These are phyloP conservation scores for Pseudopyricularia javanii DNA, from an alignment of 2,329 filamentous ascomycete species.

Conservation along the genomic window DNA sequence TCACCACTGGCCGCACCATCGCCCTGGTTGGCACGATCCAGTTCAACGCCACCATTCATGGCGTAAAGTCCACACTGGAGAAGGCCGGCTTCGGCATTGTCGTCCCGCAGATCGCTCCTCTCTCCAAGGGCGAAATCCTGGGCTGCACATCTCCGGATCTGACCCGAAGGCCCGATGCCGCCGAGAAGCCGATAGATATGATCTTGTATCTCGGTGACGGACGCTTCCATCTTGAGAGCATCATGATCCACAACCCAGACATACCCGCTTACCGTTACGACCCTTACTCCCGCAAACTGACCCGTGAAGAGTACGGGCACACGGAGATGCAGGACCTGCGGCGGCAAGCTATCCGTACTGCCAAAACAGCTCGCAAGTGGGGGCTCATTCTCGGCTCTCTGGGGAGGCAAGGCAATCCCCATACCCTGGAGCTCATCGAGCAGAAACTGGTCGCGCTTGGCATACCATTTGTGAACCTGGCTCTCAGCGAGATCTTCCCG, in stretches of 20 bases:
- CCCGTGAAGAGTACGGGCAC: constrained; percentile 84
- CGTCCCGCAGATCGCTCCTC: constrained; percentile 82
- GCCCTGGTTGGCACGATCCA: constrained; percentile 95
- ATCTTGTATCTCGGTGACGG: constrained; percentile 88
- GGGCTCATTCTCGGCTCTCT: constrained; percentile 88
- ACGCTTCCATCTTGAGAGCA: constrained; percentile 90
- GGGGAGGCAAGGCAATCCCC: constrained; percentile 87
- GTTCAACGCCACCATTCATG: constrained; percentile 95
- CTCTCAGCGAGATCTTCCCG: constrained; percentile 92
- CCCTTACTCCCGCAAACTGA: constrained; percentile 85
- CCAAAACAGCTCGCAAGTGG: constrained; percentile 70
- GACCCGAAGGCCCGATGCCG: constrained; percentile 17
- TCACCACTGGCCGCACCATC: constrained; percentile 71
- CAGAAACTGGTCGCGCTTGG: constrained; percentile 56
- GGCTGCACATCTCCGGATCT: constrained; percentile 80
- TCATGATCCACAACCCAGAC: constrained; percentile 95
- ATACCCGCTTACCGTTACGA: constrained; percentile 94
- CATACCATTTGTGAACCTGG: constrained; percentile 63
- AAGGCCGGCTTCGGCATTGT: constrained; percentile 74
- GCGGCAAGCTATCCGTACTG: constrained; percentile 61
- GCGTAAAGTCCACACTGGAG: constrained; percentile 64
- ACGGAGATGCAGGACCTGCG: constrained; percentile 79
- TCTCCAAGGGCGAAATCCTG: constrained; percentile 91
- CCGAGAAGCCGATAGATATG: constrained; percentile 51
- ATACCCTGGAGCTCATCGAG: constrained; percentile 83